Evolutionary conservation across 768 basidiomycete genomes (phyloP).

Genomic region (Rhodotorula diobovata): DNA sequence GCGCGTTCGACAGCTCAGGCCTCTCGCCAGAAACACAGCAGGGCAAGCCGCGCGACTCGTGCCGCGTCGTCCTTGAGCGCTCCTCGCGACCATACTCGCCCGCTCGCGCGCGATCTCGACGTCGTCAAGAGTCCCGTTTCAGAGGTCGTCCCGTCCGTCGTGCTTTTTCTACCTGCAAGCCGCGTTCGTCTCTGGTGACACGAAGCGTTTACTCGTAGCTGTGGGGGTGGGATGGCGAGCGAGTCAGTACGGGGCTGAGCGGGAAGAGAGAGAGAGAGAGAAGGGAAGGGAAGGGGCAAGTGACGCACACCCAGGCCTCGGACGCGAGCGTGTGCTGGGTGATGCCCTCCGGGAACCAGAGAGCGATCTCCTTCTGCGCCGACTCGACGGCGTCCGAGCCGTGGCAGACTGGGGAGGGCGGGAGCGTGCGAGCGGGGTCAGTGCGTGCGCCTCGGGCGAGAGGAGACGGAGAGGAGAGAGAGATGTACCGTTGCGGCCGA

Average conservation of each 20-base stretch:
- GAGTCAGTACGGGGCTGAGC: not conserved
- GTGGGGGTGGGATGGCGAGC: not conserved
- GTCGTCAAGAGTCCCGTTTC: too few relatives aligned
- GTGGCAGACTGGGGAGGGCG: constrained; percentile 27
- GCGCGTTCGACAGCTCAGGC: too few relatives aligned
- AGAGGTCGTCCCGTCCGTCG: too few relatives aligned
- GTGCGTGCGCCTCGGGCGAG: not conserved
- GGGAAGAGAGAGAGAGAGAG: not conserved
- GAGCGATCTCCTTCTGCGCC: constrained; percentile 77
- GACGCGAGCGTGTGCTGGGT: constrained; percentile 48
- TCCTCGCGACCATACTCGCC: too few relatives aligned
- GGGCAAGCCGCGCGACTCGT: too few relatives aligned
- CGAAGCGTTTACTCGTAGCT: constrained; percentile 2
- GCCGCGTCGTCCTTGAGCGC: too few relatives aligned
- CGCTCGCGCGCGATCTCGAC: too few relatives aligned
- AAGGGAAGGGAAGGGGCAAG: not conserved
- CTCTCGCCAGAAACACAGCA: too few relatives aligned
- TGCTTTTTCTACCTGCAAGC: not conserved
- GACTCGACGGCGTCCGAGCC: constrained; percentile 50
- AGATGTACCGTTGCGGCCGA: constrained; percentile 77
- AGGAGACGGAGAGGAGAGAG: not conserved
- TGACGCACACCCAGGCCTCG: not conserved
- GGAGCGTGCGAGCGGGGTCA: not conserved
- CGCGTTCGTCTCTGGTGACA: too few relatives aligned
- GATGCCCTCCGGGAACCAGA: constrained; percentile 90